Base-by-base conservation (phyloP, 164 flowering plant genomes). In the Kalanchoe fedtschenkoi region DNA sequence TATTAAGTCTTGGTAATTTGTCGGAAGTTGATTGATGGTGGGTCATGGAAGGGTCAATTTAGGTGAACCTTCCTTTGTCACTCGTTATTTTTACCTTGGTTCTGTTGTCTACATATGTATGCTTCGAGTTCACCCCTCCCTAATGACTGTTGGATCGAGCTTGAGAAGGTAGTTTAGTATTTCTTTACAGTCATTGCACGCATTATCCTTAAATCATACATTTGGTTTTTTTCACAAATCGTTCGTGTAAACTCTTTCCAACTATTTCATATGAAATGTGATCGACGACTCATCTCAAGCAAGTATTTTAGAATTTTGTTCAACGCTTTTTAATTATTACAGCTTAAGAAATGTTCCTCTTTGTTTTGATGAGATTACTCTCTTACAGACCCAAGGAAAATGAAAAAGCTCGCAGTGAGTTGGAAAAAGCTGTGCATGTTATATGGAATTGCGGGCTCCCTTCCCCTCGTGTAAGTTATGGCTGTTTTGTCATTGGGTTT, bases 361-460 rank as follows among this genome's bases (percentile, higher is more conserved):
- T 24, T 58, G 10, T 30, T 58, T 58, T 32, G 14, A 34, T 32
- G 22, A 6, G 39, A 4, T 58, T 1, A 3, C 22, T n/a, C 38
- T 34, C 38, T 17, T 34, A 58, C 41, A 88, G 98, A 65, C 95
- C 99, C 21, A 78, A 74, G 76, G 89, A 88, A 67, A 90, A 87
- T 69, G 91, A 88, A 66, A 81, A 57, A 54, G 60, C 76, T 26
- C 66, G 83, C 37, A 74, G 80, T 35, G 88, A 83, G 69, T 63
- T 93, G 67, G 97, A 86, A 79, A 84, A 81, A 70, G 95, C 91
- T 62, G 87, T 85, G 58, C 82, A 87, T 32, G 81, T 93, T 43
- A 90, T 93, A 61, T 93, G 99, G 96, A 84, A 88, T 69, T 87
- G 92, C 67, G 72, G 86, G 65, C 75, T 90, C 63, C 99, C 99